Evolutionary conservation across 305 asterid species (phyloP), one percentile per base, ranked within the genome.

Genomic region (Nicotiana rustica): DNA sequence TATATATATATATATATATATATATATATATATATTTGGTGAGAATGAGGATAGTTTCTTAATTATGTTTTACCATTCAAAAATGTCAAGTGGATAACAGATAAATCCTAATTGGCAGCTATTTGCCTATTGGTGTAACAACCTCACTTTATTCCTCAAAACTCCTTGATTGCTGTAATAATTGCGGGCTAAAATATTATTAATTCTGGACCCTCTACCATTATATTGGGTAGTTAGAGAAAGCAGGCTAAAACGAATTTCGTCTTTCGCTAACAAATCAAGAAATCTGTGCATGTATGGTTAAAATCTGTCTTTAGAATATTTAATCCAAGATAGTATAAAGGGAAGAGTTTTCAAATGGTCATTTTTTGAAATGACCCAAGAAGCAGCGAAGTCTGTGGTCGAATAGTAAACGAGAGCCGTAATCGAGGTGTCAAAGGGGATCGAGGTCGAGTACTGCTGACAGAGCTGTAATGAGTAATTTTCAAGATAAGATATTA

Each of bases 101-200:
- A 44, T 44, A 10, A 19, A 44, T 9, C 41, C 44, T 14, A 14
- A 49, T 73, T 14, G 64, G 79, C 15, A 49, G 41, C 8, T 49
- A 21, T 21, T 5, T 47, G 25, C 62, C 41, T 73, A 25, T 73
- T 14, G 79, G 79, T 75, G 44, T 75, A 71, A 71, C 78, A 44
- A 71, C 36, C 78, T 19, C 38, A 8, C 60, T 71, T 69, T 69
- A 18, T 9, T 69, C 78, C 78, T 44, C 61, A 44, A 21, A 13
- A 44, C 19, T 47, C n/a, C 59, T 6, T 49, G 17, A 52, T 49
- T 6, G 19, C 79, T 49, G 62, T 75, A 49, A 75, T 25, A 75
- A 73, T 73, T 73, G 44, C 15, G 25, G 10, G 19, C 4, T 44
- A 19, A 73, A 25, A 25, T 49, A 49, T 47, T 17, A 71, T 49